Base-by-base conservation (phyloP, 2,329 filamentous ascomycete species). In the Thermothelomyces thermophilus region DNA sequence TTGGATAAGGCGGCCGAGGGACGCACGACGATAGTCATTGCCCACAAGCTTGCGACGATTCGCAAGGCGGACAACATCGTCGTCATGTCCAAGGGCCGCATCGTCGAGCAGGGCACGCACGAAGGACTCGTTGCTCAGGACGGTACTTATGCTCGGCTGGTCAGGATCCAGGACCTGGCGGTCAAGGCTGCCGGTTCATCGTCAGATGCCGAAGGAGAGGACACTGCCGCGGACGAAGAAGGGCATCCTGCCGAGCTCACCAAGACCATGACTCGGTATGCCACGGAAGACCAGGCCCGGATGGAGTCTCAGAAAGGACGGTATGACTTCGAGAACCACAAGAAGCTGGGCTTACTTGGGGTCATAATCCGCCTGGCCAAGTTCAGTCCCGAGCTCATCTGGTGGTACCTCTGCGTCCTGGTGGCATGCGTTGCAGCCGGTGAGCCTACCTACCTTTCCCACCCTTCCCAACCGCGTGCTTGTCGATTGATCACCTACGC, bases 21-120 rank as follows among this genome's bases (percentile, higher is more conserved):
- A 20, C 70, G 82, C 14, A 86, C 83, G 0, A 85, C 80, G 0
- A 78, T 87, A 22, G 75, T 83, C 34, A 83, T 86, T 50, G 82
- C 83, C 0, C 80, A 83, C 63, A 17, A 80, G 67, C 69, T 82
- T 0, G 79, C 76, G 24, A 81, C 82, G 0, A 66, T 74, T 30
- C 67, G 69, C 44, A 66, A 66, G 28, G 68, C 69, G 0, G 66
- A 70, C 49, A 67, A 68, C 28, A 70, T 71, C n/a, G 64, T 70
- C 5, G 68, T 70, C 16, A 63, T 71, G 46, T 60, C 63, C 11
- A 66, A 60, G 16, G 57, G 60, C 7, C 53, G 49, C 14, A 71
- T 65, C 9, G 53, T 63, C 19, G 63, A 64, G 47, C 58, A 63
- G 42, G 64, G 65, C 4, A 62, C 59, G 0, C 65, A 67, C 41